Evolutionary conservation across 176 grass and related monocot species (phyloP).

Genomic region (Echinochloa phyllopogon): DNA sequence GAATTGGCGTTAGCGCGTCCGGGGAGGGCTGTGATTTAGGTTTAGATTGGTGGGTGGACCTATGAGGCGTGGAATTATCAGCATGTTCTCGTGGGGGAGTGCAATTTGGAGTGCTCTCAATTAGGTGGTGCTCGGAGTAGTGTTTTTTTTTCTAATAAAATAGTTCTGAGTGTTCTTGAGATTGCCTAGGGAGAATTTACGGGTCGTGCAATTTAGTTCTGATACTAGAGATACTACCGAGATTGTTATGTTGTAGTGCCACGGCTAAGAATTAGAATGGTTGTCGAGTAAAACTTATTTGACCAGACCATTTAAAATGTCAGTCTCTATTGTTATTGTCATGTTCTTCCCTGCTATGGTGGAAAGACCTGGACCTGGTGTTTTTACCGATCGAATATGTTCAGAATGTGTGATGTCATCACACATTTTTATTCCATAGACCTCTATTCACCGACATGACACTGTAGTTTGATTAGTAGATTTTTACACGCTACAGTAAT

Average conservation of each 20-base stretch:
- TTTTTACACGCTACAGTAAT: neutral
- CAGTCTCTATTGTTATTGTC: neutral
- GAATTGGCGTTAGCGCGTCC: neutral
- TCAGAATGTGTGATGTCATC: neutral
- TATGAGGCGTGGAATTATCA: neutral
- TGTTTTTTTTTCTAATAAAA: neutral
- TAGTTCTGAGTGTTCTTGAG: neutral
- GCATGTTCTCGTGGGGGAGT: neutral
- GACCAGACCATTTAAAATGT: neutral
- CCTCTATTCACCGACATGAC: neutral
- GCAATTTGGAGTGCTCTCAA: neutral
- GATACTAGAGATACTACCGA: neutral
- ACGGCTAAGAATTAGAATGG: neutral
- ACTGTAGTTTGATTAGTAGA: neutral
- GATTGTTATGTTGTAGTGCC: neutral
- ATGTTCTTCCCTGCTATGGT: neutral
- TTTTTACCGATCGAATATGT: neutral
- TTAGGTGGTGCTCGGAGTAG: neutral
- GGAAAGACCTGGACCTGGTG: neutral
- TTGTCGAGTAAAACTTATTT: neutral
- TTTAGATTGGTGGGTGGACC: neutral
- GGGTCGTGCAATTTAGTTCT: neutral
- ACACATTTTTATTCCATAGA: neutral
- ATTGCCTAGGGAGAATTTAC: neutral
- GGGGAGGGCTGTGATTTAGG: neutral